Evolutionary conservation across 805 yeast genomes (phyloP), one percentile per base, ranked within the genome.

Genomic region (Kazachstania bromeliacearum): DNA sequence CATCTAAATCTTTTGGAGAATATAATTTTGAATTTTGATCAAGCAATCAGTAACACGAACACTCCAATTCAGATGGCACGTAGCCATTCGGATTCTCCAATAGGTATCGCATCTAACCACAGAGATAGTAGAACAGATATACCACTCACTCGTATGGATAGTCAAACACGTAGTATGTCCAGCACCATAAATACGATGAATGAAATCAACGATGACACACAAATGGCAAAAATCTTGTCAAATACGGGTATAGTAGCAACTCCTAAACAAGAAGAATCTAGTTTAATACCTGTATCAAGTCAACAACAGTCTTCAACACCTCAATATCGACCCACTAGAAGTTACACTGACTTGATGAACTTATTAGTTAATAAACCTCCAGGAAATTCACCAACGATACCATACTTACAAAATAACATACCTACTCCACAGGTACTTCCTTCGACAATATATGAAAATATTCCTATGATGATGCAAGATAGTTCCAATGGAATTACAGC

Each of bases 301-400:
- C 24, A 19, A 3, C 26, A 20, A 2, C 21, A 33, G 4, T 13
- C 27, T 8, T 29, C 27, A 7, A 18, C 28, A n/a, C 28, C 37
- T n/a, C 36, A 17, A 19, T 33, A 26, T 28, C 32, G 34, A 20
- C 26, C 40, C 4, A 29, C 45, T 2, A 35, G 40, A 13, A 52
- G 55, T 31, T 47, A 50, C 33, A 36, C 48, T 4, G 55, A 52
- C 31, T 33, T 52, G 23, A 39, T 46, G 23, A 45, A 39, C 17
- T 22, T 43, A 15, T 31, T 48, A 17, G 38, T 47, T 5, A 42
- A 33, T 17, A 39, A 30, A 30, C 10, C 15, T 17, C 27, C 33
- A 5, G 16, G 21, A 4, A 28, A 10, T 16, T 18, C 35, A 7
- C 21, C 32, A 3, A n/a, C 13, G 12, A 8, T 26, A 4, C 33